Conservation (phyloP, 768 basidiomycete species). For the Mycena kentingensis region DNA sequence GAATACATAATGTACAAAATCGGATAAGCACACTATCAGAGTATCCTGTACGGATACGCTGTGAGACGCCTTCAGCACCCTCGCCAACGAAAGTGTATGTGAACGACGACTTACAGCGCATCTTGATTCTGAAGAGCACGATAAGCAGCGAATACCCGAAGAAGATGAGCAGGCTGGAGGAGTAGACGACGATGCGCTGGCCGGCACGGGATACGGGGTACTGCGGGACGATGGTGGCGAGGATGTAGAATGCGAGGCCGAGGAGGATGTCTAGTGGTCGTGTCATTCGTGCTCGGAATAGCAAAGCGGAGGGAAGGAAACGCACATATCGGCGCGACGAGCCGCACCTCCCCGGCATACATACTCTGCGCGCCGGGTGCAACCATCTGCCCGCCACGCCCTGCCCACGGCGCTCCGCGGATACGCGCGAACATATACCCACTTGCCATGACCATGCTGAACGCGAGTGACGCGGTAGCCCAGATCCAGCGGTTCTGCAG, state of each 20-base stretch:
- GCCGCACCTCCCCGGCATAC: background rate
- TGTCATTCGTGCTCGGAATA: background rate
- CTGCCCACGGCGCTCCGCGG: background rate
- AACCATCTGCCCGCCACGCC: background rate
- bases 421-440: background rate
- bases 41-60: too few species aligned
- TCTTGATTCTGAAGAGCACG: background rate
- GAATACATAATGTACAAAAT: too few species aligned
- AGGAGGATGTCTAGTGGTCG: background rate
- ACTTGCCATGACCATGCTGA: background rate
- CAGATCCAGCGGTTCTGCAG: background rate
- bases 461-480: background rate
- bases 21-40: too few species aligned
- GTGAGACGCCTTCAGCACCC: too few species aligned
- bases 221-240: background rate
- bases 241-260: slow-evolving; percentile 1
- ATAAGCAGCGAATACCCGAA: background rate
- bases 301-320: background rate
- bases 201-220: background rate
- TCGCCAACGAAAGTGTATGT: too few species aligned
- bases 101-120: background rate
- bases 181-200: background rate
- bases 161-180: background rate
- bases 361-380: background rate
- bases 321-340: background rate